These are phyloP conservation scores for Microsporum ferrugineum DNA, from an alignment of 2,329 filamentous ascomycete species.

Conservation along the genomic window DNA sequence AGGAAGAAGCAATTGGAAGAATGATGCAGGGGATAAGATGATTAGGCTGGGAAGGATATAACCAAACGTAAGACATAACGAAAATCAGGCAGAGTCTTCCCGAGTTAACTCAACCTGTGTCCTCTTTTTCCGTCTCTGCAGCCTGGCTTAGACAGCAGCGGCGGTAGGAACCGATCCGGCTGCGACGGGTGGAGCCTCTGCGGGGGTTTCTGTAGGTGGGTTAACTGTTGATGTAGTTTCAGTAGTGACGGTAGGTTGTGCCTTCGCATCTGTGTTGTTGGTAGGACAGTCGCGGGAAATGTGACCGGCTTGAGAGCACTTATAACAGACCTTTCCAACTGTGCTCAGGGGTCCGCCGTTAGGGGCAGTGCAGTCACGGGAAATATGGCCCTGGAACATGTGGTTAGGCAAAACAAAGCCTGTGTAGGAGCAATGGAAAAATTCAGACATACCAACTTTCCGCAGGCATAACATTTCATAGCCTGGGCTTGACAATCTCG, in stretches of 20 bases:
- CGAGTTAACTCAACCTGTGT: background rate
- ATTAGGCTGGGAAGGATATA: background rate
- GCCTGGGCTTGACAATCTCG: slow-evolving; percentile 96
- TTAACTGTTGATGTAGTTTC: slow-evolving; percentile 30
- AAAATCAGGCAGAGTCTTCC: background rate
- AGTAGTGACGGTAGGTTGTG: slow-evolving; percentile 16
- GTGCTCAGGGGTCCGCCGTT: slow-evolving; percentile 94
- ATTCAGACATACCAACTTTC: slow-evolving; percentile 53
- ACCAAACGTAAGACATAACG: background rate
- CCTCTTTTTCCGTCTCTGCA: background rate
- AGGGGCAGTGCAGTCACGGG: slow-evolving; percentile 86
- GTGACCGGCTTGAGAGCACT: slow-evolving; percentile 88
- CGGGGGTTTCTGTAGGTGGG: slow-evolving; percentile 20
- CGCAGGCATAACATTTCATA: slow-evolving; percentile 97
- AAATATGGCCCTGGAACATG: slow-evolving; percentile 59
- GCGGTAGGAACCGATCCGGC: slow-evolving; percentile 32
- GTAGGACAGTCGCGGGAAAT: slow-evolving; percentile 92
- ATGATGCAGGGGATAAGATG: background rate
- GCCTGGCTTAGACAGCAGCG: background rate
- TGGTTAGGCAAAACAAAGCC: slow-evolving; percentile 8
- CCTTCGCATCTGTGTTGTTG: slow-evolving; percentile 44
- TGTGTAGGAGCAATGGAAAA: background rate
- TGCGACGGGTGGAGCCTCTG: slow-evolving; percentile 30
- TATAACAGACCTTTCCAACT: slow-evolving; percentile 96
- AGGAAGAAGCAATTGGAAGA: background rate